Evolutionary conservation across 495 filamentous ascomycete genomes (phyloP).

Genomic region (Massariosphaeria phaeospora): DNA sequence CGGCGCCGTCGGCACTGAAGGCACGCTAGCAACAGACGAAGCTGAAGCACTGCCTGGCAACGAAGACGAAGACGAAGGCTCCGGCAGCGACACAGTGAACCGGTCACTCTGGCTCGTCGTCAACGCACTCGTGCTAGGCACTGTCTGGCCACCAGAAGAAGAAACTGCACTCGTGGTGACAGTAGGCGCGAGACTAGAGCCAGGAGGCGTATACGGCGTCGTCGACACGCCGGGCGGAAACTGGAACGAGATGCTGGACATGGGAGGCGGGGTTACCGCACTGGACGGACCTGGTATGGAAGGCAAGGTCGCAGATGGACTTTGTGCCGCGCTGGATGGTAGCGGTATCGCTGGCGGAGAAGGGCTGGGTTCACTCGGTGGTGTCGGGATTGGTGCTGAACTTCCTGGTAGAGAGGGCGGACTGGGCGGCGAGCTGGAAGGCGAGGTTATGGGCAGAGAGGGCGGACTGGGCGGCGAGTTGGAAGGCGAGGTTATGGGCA

Average conservation of each 20-base stretch:
- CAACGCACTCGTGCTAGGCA: not conserved
- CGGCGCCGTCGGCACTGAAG: too few species aligned
- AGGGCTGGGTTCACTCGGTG: too few species aligned
- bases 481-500: too few species aligned
- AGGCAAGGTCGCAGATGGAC: not conserved
- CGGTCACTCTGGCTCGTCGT: not conserved
- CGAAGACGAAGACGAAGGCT: not conserved
- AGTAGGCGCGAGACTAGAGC: not conserved
- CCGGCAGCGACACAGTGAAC: conserved; percentile 2
- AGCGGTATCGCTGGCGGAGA: not conserved
- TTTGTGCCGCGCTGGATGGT: not conserved
- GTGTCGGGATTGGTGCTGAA: too few species aligned
- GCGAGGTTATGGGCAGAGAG: too few species aligned
- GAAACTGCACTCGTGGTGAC: too few species aligned
- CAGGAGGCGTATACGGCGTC: not conserved
- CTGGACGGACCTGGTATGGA: not conserved
- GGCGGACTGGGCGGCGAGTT: too few species aligned
- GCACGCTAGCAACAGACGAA: too few species aligned
- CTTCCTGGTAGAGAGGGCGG: too few species aligned
- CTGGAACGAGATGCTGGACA: not conserved
- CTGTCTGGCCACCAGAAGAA: too few species aligned
- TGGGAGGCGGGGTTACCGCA: not conserved
- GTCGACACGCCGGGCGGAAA: not conserved
- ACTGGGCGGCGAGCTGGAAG: too few species aligned
- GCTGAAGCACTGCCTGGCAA: too few species aligned